Evolutionary conservation across 108 stramenopile species (phyloP).

Genomic region (Pseudonitzschia delicatissima): DNA sequence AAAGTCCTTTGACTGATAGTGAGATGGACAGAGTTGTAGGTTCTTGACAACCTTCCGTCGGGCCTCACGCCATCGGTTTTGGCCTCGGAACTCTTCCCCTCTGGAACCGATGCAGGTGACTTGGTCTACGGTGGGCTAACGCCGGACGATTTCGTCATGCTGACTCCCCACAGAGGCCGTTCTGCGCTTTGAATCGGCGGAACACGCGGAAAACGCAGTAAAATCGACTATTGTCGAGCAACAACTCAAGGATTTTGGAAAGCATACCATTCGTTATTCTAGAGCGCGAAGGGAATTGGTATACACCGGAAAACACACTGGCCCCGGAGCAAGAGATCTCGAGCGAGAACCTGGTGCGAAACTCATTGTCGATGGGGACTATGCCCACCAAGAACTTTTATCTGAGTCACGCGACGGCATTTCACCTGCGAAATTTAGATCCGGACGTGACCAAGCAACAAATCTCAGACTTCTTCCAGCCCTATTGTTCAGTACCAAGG

Average conservation of each 20-base stretch:
- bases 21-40: constrained; percentile 46
- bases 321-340: constrained; percentile 27
- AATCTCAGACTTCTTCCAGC: constrained; percentile 70
- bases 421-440: constrained; percentile 65
- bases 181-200: constrained; percentile 56
- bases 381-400: constrained; percentile 74
- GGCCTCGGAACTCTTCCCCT: constrained; percentile 53
- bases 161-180: constrained; percentile 59
- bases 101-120: constrained; percentile 47
- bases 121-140: constrained; percentile 52
- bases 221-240: constrained; percentile 46
- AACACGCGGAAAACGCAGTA: constrained; percentile 60
- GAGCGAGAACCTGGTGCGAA: constrained; percentile 42
- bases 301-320: constrained; percentile 46
- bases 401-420: constrained; percentile 64
- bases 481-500: constrained; percentile 54
- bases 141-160: constrained; percentile 50
- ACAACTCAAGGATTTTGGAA: constrained; percentile 46
- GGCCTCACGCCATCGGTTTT: constrained; percentile 40
- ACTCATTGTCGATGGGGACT: constrained; percentile 77
- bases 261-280: constrained; percentile 56
- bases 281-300: constrained; percentile 72
- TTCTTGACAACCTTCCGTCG: constrained; percentile 56
- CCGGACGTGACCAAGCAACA: constrained; percentile 57
- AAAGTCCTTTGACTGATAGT: constrained; percentile 2